These are phyloP conservation scores for Peltaster fructicola DNA, from an alignment of 2,329 filamentous ascomycete genomes.

Conservation along the genomic window DNA sequence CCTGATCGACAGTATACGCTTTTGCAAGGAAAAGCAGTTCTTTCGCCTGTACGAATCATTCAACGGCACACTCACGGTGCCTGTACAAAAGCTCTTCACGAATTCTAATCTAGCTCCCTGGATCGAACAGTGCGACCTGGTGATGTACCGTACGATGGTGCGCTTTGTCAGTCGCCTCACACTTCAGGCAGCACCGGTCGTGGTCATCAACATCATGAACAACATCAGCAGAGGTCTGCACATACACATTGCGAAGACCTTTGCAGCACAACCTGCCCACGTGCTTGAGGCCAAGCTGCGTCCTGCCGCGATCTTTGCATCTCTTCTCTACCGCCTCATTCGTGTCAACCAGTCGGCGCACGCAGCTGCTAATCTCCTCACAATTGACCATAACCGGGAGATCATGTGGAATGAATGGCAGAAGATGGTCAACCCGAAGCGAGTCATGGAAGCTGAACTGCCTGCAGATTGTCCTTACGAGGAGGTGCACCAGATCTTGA, in stretches of 20 bases:
- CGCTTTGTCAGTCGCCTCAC: slow-evolving; percentile 77
- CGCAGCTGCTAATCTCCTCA: slow-evolving; percentile 81
- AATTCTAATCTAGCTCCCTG: slow-evolving; percentile 68
- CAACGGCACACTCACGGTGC: slow-evolving; percentile 88
- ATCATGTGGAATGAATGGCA: slow-evolving; percentile 95
- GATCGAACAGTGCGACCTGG: slow-evolving; percentile 91
- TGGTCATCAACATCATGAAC: slow-evolving; percentile 70
- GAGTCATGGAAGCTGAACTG: slow-evolving; percentile 38
- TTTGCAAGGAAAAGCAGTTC: slow-evolving; percentile 92
- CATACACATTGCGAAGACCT: slow-evolving; percentile 65
- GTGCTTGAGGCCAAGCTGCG: slow-evolving; percentile 75
- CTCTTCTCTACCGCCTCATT: slow-evolving; percentile 68
- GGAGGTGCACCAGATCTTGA: slow-evolving; percentile 37
- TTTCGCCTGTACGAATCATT: slow-evolving; percentile 91
- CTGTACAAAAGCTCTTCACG: slow-evolving; percentile 80
- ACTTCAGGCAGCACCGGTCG: slow-evolving; percentile 75
- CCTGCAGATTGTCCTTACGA: slow-evolving; percentile 37
- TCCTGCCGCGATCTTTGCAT: slow-evolving; percentile 76
- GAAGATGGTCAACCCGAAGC: slow-evolving; percentile 38
- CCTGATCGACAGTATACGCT: slow-evolving; percentile 84
- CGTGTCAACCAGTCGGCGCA: slow-evolving; percentile 88
- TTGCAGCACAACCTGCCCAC: slow-evolving; percentile 68
- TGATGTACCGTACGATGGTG: slow-evolving; percentile 95
- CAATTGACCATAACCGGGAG: slow-evolving; percentile 72
- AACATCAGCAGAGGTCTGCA: slow-evolving; percentile 74